A percentile compares a stretch with the other conserved stretches of the same genome.
Conservation (phyloP, 768 basidiomycete genomes). For the Sporobolomyces roseus region DNA sequence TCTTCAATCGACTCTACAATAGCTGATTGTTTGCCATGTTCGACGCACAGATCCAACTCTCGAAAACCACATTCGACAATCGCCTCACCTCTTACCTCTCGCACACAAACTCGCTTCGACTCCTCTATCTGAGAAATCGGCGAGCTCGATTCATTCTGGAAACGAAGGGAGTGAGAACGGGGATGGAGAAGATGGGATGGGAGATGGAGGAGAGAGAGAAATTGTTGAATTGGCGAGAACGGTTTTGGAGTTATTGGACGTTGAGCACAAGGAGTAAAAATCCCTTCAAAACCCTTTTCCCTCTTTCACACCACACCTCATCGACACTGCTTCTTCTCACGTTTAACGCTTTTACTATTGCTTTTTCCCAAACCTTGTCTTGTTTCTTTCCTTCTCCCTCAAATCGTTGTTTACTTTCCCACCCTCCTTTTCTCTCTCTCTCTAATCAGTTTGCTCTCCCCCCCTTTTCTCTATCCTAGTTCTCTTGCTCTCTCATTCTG, state of each 20-base stretch:
- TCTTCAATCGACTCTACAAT: not conserved
- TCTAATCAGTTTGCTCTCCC: not conserved
- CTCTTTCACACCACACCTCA: too few species aligned
- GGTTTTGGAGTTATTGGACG: conserved; percentile 82
- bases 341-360: too few species aligned
- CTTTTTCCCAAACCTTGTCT: too few species aligned
- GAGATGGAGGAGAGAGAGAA: conserved; percentile 61
- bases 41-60: conserved; percentile 30
- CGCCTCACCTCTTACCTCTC: conserved; percentile 65
- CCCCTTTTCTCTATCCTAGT: not conserved
- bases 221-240: conserved; percentile 78
- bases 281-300: not conserved
- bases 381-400: conserved; percentile 8
- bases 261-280: conserved; percentile 49
- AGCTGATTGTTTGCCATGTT: too few species aligned
- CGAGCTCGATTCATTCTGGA: not conserved
- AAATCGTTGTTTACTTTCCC: not conserved
- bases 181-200: conserved; percentile 58
- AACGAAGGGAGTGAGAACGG: not conserved
- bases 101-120: conserved; percentile 61
- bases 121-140: conserved; percentile 61
- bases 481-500: not conserved
- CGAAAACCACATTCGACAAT: conserved; percentile 55
- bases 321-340: too few species aligned
- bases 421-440: conserved; percentile 6